Evolutionary conservation across 345 rosid species (phyloP).

Genomic region (Gossypium ekmanianum): DNA sequence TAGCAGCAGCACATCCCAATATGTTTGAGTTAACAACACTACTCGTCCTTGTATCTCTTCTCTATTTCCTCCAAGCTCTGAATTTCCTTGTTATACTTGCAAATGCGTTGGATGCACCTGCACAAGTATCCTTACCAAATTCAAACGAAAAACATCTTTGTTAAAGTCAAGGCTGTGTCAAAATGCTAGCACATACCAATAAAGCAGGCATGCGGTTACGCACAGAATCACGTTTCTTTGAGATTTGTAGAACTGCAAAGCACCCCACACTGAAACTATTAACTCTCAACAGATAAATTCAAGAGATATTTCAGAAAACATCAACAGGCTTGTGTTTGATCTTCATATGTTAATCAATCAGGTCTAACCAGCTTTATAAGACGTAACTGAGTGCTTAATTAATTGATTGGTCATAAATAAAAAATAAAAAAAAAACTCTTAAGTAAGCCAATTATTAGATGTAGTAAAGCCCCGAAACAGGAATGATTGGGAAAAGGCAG

Average conservation of each 20-base stretch:
- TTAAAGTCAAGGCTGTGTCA: neutral
- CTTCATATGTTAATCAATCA: neutral
- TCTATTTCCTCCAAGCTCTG: conserved; percentile 72
- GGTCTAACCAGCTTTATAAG: neutral
- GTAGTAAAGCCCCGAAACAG: neutral
- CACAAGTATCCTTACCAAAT: conserved; percentile 11
- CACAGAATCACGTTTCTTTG: conserved; percentile 80
- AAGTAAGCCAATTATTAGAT: neutral
- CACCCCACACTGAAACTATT: neutral
- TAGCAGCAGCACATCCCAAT: neutral
- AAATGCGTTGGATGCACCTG: conserved; percentile 82
- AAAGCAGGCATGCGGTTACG: conserved; percentile 71
- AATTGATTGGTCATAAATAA: neutral
- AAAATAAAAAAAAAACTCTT: neutral
- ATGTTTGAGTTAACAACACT: conserved; percentile 14
- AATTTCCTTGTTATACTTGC: conserved; percentile 69
- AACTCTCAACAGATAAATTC: neutral
- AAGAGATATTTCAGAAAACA: neutral
- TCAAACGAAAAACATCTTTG: neutral
- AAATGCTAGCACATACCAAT: conserved; percentile 49
- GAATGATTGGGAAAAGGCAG: neutral
- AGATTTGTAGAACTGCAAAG: conserved; percentile 75
- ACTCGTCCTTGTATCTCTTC: conserved; percentile 70
- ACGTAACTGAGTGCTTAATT: neutral
- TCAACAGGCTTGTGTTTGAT: neutral